Evolutionary conservation across 2,329 filamentous ascomycete species (phyloP), one percentile per base, ranked within the genome.

Genomic region (Massarina eburnea): DNA sequence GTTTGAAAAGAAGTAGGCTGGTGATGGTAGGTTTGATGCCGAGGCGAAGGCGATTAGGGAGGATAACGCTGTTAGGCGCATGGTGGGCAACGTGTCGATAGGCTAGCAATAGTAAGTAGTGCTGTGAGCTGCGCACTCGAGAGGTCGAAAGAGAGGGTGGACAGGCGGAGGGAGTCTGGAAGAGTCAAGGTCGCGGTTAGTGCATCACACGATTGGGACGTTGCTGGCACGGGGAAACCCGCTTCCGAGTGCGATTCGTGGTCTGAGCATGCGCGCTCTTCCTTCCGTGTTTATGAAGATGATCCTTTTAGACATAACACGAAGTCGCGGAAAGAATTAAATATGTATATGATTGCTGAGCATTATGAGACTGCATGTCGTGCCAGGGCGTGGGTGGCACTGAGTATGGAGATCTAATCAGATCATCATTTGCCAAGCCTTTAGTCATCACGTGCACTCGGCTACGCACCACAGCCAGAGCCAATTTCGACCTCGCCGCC

Each of bases 1-100:
- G 63, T 79, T 80, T 45, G 63, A 64, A 66, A 79, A 76, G 59
- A 77, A 63, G 59, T 73, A 59, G 48, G 75, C 71, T 18, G 71
- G 68, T 20, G 62, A 43, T 21, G 64, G 68, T 21, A 68, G 53
- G 50, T 58, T 55, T 43, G 59, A 61, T 8, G 66, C 66, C 39
- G 58, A 42, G 59, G 63, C 33, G 46, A 67, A 15, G 15, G 72
- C 74, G 51, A 73, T 73, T 55, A 73, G 52, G 41, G 55, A 41
- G 8, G 64, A 46, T 21, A 68, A 36, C 19, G 54, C 45, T 20
- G 48, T 39, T 39, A 66, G 30, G 46, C 57, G 45, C 65, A 68
- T 68, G 14, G 37, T 66, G 50, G n/a, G 37, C 17, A 17, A 35
- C n/a, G 17, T n/a, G n/a, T n/a, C 27, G 6, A 10, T 19, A 19